Evolutionary conservation across 1,284 basidiomycete species (phyloP), one percentile per base, ranked within the genome.

Genomic region (Rhodotorula sp.): DNA sequence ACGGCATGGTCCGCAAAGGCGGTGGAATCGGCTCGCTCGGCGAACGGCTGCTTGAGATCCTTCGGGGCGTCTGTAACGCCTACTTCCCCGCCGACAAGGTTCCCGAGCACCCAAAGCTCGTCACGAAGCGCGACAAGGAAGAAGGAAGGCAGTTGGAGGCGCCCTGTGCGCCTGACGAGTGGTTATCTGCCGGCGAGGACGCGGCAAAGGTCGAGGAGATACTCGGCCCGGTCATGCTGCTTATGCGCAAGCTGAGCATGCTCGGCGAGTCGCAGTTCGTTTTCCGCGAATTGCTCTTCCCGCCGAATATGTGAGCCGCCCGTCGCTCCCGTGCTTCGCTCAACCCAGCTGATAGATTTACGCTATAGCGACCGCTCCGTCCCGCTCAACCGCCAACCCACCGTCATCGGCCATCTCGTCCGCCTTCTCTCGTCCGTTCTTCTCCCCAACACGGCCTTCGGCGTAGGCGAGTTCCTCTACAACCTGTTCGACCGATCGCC

Each of bases 401-500:
- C 90, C 77, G 79, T 89, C 22, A 81, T 95, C 1, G 94, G 94
- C 2, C 83, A 89, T 58, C 87, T 89, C 76, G 79, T 96, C 31
- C 85, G 93, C n/a, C 81, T 95, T 24, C 83, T 95, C 71, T 82
- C 85, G 15, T 87, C 86, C 68, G 85, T 92, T 1, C 87, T 89
- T 74, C 87, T 94, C 18, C 78, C 80, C 81, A 10, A 83, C 87
- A 81, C 90, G 72, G 89, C 91, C 76, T 86, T 87, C 72, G 83
- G 88, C 4, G 85, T 88, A 6, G 92, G 92, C n/a, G 92, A 95
- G 81, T 83, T 95, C 82, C 80, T 96, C 52, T 96, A 85, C 80
- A 86, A 87, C 0, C 82, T 92, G 72, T 91, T 89, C 74, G 88
- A 90, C 71, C 87, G 85, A 3, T 87, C 94, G 80, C 86, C 88